Evolutionary conservation across 148 eudicot genomes (phyloP).

Genomic region (Heliosperma pusillum): DNA sequence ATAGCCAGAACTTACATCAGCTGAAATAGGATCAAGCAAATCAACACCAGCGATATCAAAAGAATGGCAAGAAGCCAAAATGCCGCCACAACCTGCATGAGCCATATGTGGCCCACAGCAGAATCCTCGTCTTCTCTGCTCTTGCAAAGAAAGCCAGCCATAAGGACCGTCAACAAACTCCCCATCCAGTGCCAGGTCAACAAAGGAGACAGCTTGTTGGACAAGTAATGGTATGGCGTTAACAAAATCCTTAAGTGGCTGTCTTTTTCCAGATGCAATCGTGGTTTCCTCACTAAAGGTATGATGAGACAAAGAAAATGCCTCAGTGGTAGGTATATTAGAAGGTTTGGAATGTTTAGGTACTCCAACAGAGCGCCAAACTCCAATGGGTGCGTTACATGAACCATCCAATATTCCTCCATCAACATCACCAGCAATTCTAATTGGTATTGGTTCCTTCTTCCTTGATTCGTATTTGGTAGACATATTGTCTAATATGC

Average conservation of each 20-base stretch:
- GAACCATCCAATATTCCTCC: constrained; percentile 67
- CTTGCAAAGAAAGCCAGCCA: constrained; percentile 94
- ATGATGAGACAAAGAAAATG: constrained; percentile 46
- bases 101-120: constrained; percentile 90
- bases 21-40: constrained; percentile 80
- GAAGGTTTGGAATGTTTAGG: constrained; percentile 64
- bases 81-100: constrained; percentile 98
- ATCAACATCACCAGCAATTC: constrained; percentile 92
- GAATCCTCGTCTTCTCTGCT: constrained; percentile 88
- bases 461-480: constrained; percentile 67
- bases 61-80: constrained; percentile 88
- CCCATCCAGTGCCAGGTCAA: constrained; percentile 90
- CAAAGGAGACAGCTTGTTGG: constrained; percentile 93
- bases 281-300: constrained; percentile 60
- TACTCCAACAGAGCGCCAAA: constrained; percentile 92
- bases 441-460: constrained; percentile 78
- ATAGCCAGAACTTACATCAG: constrained; percentile 57
- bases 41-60: constrained; percentile 90
- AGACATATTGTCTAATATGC: constrained; percentile 41
- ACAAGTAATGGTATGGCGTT: constrained; percentile 84
- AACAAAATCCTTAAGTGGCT: constrained; percentile 82
- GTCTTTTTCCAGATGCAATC: constrained; percentile 61
- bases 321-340: constrained; percentile 43
- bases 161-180: constrained; percentile 90
- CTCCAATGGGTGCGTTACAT: constrained; percentile 76